phyloP scores from a whole-genome alignment of 1,284 basidiomycete species.

The Leccinum solheimii region DNA sequence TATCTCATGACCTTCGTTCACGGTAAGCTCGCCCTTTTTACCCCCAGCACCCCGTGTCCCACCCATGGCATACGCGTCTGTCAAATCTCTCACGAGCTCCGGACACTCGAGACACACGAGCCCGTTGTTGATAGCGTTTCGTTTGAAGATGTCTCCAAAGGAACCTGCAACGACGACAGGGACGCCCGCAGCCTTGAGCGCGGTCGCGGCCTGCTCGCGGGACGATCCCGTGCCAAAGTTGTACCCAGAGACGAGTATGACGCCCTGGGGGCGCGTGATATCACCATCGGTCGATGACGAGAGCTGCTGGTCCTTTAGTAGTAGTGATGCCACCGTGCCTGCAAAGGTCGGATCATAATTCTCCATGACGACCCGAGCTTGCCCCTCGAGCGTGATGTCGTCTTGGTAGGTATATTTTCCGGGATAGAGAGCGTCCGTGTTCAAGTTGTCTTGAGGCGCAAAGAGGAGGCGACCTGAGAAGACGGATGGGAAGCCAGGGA shows the following conservation, averaged over 20 bases:
- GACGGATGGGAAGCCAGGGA: conserved; percentile 78
- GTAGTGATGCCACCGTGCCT: conserved; percentile 59
- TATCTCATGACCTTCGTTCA: conserved; percentile 68
- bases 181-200: conserved; percentile 91
- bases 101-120: conserved; percentile 94
- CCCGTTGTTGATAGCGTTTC: conserved; percentile 99
- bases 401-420: conserved; percentile 99
- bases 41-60: conserved; percentile 78
- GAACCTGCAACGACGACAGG: conserved; percentile 94
- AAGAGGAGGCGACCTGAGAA: conserved; percentile 90
- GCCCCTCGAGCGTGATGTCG: conserved; percentile 93
- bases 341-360: conserved; percentile 96
- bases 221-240: conserved; percentile 99
- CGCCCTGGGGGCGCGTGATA: conserved; percentile 52
- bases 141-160: conserved; percentile 99
- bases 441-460: conserved; percentile 95
- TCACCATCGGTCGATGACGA: conserved; percentile 15
- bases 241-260: conserved; percentile 89
- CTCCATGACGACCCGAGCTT: conserved; percentile 98
- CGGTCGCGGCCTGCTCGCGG: conserved; percentile 98
- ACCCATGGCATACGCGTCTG: conserved; percentile 69
- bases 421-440: conserved; percentile 98
- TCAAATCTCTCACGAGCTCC: conserved; percentile 85
- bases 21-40: conserved; percentile 76
- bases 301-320: conserved; percentile 28